Evolutionary conservation across 2,329 filamentous ascomycete species (phyloP).

Genomic region (Paraphaeosphaeria sporulosa): DNA sequence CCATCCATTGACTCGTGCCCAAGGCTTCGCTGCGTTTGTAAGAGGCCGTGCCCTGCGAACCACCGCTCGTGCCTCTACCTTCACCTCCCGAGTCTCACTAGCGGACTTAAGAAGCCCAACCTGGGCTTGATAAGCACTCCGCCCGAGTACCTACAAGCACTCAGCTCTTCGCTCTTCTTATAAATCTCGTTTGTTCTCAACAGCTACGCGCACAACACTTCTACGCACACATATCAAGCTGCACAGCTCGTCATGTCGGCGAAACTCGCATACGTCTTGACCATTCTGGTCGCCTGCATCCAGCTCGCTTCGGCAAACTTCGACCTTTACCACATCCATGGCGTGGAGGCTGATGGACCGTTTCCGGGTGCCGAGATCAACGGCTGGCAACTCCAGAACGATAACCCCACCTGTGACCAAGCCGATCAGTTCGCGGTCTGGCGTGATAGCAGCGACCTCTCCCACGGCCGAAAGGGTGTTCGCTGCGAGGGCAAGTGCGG

Average conservation of each 20-base stretch:
- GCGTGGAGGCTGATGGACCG: neutral
- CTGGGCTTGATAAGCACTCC: neutral
- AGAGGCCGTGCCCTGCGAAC: neutral
- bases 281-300: neutral
- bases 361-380: neutral
- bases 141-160: neutral
- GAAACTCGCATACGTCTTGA: neutral
- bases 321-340: neutral
- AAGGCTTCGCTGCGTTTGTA: neutral
- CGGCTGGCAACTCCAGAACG: neutral
- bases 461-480: neutral
- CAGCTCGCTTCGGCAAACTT: neutral
- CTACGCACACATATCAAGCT: neutral
- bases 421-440: neutral
- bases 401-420: neutral
- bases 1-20: too few species aligned
- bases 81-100: neutral
- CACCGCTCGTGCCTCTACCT: neutral
- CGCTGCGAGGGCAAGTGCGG: constrained; percentile 4
- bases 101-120: neutral
- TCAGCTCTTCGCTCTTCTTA: neutral
- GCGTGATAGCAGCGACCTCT: neutral
- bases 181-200: neutral
- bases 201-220: neutral
- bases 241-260: neutral